A percentile compares a stretch with the other conserved stretches of the same genome.
phyloP scores from a whole-genome alignment of 2,329 filamentous ascomycete genomes.

The Cladosporium cucumerinum region DNA sequence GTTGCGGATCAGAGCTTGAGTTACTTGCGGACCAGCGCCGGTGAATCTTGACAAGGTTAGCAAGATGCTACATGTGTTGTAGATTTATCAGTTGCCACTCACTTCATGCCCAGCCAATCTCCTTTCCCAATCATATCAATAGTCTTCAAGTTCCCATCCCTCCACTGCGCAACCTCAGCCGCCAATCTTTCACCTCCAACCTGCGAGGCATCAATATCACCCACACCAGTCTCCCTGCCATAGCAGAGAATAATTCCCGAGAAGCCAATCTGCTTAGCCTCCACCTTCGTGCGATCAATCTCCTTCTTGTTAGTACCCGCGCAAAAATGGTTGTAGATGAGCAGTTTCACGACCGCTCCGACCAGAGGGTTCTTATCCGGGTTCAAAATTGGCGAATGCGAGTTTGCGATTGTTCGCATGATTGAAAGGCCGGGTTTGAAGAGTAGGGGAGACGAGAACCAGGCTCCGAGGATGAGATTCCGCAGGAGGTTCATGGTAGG shows the following conservation, averaged over 20 bases:
- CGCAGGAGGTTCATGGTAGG: slow-evolving; percentile 29
- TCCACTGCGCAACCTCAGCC: slow-evolving; percentile 46
- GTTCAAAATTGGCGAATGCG: slow-evolving; percentile 44
- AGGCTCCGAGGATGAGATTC: slow-evolving; percentile 31
- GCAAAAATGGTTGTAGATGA: slow-evolving; percentile 57
- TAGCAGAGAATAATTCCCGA: slow-evolving; percentile 54
- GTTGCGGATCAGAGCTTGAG: slow-evolving; percentile 40
- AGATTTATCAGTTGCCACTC: slow-evolving; percentile 19
- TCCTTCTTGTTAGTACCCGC: slow-evolving; percentile 50
- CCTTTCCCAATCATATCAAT: slow-evolving; percentile 51
- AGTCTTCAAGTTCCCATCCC: slow-evolving; percentile 52
- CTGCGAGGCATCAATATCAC: slow-evolving; percentile 44
- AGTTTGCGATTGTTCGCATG: slow-evolving; percentile 41
- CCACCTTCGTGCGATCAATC: slow-evolving; percentile 44
- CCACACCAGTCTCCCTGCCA: slow-evolving; percentile 49
- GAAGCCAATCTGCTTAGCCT: slow-evolving; percentile 50
- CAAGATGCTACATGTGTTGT: not conserved
- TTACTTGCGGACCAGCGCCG: slow-evolving; percentile 46
- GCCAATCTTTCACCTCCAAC: slow-evolving; percentile 33
- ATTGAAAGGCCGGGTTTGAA: slow-evolving; percentile 32
- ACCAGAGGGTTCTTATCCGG: slow-evolving; percentile 49
- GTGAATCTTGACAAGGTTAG: slow-evolving; percentile 38
- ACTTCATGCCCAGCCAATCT: slow-evolving; percentile 54
- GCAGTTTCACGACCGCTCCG: slow-evolving; percentile 43
- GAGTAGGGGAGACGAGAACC: slow-evolving; percentile 33